phyloP scores from a whole-genome alignment of 129 eudicot species.

The Rutidosis leptorrhynchoides region DNA sequence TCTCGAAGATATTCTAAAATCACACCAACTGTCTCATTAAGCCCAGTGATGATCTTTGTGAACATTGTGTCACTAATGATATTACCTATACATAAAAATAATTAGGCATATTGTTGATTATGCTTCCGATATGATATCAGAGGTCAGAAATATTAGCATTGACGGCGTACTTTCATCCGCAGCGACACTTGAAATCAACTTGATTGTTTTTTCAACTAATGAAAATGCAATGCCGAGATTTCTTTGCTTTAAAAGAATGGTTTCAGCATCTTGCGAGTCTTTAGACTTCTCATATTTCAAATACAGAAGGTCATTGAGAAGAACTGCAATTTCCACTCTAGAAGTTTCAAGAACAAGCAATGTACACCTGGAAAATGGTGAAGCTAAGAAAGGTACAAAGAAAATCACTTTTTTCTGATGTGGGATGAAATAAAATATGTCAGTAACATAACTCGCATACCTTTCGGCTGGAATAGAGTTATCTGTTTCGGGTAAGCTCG shows the following conservation, averaged over 20 bases:
- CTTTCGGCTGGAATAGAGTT: conserved; percentile 69
- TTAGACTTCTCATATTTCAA: conserved; percentile 66
- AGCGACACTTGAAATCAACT: conserved; percentile 59
- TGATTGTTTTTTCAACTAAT: conserved; percentile 72
- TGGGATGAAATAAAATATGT: conserved; percentile 17
- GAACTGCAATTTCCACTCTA: conserved; percentile 90
- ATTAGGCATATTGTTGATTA: background rate
- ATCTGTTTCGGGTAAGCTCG: conserved; percentile 38
- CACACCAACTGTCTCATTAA: conserved; percentile 75
- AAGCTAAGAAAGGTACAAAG: background rate
- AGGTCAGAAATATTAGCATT: background rate
- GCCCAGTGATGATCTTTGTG: conserved; percentile 68
- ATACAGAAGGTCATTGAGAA: conserved; percentile 83
- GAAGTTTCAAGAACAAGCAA: conserved; percentile 89
- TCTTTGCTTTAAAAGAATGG: conserved; percentile 48
- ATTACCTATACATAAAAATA: conserved; percentile 32
- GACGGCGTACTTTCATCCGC: conserved; percentile 60
- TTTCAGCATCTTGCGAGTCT: conserved; percentile 38
- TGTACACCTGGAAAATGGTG: conserved; percentile 61
- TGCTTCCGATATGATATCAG: background rate
- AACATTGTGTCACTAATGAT: conserved; percentile 56
- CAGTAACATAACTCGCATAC: conserved; percentile 29
- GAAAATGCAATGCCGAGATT: conserved; percentile 70
- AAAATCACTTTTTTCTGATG: conserved; percentile 8
- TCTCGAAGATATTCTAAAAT: conserved; percentile 86